phyloP scores from a whole-genome alignment of 2,329 filamentous ascomycete genomes.

The Diplodia mutila region DNA sequence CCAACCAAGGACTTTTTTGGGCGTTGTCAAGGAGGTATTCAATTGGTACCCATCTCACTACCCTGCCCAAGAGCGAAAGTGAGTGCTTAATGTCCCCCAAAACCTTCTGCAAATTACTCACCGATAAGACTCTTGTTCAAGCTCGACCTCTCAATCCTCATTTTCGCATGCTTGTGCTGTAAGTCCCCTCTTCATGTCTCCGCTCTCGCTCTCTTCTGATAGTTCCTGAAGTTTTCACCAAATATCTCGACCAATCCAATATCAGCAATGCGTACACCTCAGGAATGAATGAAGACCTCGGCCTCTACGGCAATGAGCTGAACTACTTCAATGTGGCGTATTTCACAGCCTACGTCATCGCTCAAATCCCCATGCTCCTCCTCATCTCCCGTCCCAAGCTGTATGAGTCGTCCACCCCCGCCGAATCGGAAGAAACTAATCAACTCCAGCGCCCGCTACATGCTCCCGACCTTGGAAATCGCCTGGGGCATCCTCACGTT shows the following conservation, averaged over 20 bases:
- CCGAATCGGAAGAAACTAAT: not conserved
- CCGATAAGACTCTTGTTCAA: slow-evolving; percentile 37
- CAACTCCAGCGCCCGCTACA: slow-evolving; percentile 35
- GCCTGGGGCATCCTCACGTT: slow-evolving; percentile 48
- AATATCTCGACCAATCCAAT: slow-evolving; percentile 40
- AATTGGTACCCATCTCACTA: slow-evolving; percentile 44
- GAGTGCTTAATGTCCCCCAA: slow-evolving; percentile 32
- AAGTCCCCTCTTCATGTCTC: slow-evolving; percentile 20
- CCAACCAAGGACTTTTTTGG: slow-evolving; percentile 10
- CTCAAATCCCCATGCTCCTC: slow-evolving; percentile 37
- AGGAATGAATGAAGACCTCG: slow-evolving; percentile 38
- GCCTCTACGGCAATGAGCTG: slow-evolving; percentile 38
- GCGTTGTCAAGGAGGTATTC: slow-evolving; percentile 28
- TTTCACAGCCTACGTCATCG: slow-evolving; percentile 37
- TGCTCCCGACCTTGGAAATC: slow-evolving; percentile 46
- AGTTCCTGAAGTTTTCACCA: slow-evolving; percentile 38
- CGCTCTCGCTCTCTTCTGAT: not conserved
- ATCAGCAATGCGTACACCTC: slow-evolving; percentile 39
- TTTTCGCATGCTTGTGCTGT: slow-evolving; percentile 46
- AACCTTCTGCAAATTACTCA: slow-evolving; percentile 29
- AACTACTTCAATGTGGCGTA: slow-evolving; percentile 38
- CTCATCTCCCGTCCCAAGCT: slow-evolving; percentile 43
- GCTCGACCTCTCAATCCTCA: slow-evolving; percentile 42
- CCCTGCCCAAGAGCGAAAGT: slow-evolving; percentile 39
- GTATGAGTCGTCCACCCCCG: not conserved